Conservation (phyloP, 1,284 basidiomycete genomes). For the Melampsora abietis-canadensis region DNA sequence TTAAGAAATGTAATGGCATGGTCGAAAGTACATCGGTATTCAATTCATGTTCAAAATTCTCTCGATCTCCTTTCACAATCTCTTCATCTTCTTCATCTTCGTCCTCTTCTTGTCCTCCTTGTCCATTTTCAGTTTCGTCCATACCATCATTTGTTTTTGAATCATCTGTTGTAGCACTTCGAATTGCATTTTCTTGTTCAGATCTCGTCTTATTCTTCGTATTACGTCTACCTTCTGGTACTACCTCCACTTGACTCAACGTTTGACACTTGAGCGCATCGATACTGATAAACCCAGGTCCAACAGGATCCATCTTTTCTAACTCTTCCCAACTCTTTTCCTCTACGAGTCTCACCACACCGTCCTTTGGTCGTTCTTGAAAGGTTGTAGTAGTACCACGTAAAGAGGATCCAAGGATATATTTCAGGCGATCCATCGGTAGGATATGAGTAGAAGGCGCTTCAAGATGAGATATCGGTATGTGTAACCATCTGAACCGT, state of each 20-base stretch:
- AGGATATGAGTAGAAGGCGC: slow-evolving; percentile 8
- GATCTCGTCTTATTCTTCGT: not conserved
- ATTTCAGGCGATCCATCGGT: slow-evolving; percentile 38
- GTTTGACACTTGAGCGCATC: slow-evolving; percentile 41
- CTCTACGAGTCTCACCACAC: slow-evolving; percentile 32
- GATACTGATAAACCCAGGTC: slow-evolving; percentile 41
- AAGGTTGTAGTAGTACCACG: slow-evolving; percentile 36
- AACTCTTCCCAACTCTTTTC: slow-evolving; percentile 43
- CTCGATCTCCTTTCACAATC: slow-evolving; percentile 23
- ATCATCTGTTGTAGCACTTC: slow-evolving; percentile 19
- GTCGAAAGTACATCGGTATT: slow-evolving; percentile 36
- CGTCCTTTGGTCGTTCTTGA: slow-evolving; percentile 29
- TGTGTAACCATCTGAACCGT: slow-evolving; percentile 40
- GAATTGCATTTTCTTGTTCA: not conserved
- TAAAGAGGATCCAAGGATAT: slow-evolving; percentile 34
- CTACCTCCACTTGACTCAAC: slow-evolving; percentile 32
- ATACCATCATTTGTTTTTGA: slow-evolving; percentile 18
- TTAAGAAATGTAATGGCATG: slow-evolving; percentile 39
- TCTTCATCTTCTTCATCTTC: slow-evolving; percentile 28
- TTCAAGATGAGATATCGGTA: slow-evolving; percentile 28
- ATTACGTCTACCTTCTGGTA: slow-evolving; percentile 11
- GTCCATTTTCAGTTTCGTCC: slow-evolving; percentile 2
- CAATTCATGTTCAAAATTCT: slow-evolving; percentile 43
- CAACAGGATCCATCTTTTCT: slow-evolving; percentile 37
- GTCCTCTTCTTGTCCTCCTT: slow-evolving; percentile 1